These are phyloP conservation scores for Podospora appendiculata DNA, from an alignment of 495 filamentous ascomycete species.

Conservation along the genomic window DNA sequence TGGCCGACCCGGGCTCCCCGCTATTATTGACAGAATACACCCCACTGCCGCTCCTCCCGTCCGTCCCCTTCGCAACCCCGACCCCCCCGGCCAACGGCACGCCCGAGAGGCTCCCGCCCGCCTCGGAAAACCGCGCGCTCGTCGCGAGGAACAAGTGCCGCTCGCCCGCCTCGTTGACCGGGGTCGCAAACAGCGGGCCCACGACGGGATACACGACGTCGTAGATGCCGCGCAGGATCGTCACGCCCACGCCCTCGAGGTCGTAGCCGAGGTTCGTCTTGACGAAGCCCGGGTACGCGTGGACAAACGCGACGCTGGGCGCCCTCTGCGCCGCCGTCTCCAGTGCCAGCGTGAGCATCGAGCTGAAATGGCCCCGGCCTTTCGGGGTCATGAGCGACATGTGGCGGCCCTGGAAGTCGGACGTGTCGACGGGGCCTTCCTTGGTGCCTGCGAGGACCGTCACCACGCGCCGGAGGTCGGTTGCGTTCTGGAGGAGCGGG, in stretches of 20 bases:
- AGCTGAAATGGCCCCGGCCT: constrained; percentile 29
- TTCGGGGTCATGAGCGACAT: constrained; percentile 18
- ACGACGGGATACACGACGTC: constrained; percentile 7
- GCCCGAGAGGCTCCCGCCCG: not conserved
- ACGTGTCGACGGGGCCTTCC: constrained; percentile 43
- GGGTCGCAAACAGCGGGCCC: constrained; percentile 5
- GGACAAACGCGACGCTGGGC: constrained; percentile 49
- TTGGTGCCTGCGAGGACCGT: constrained; percentile 43
- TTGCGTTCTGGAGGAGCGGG: constrained; percentile 43
- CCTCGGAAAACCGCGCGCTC: constrained; percentile 36
- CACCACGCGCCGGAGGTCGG: constrained; percentile 49
- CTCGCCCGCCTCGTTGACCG: constrained; percentile 42
- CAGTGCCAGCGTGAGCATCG: constrained; percentile 42
- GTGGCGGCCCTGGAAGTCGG: constrained; percentile 36
- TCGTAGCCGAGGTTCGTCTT: constrained; percentile 23
- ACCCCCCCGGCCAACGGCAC: constrained; percentile 8
- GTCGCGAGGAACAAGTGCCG: constrained; percentile 49
- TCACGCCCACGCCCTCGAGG: not conserved
- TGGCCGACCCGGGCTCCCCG: constrained; percentile 25
- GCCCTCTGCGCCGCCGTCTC: constrained; percentile 39
- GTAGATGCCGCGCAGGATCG: not conserved
- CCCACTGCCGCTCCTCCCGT: constrained; percentile 42
- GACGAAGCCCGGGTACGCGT: constrained; percentile 49
- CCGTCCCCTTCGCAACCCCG: constrained; percentile 27
- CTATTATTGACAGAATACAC: constrained; percentile 42